Conservation (phyloP, 1,139 yeast genomes). For the Blastobotrys raffinosifermentans region DNA sequence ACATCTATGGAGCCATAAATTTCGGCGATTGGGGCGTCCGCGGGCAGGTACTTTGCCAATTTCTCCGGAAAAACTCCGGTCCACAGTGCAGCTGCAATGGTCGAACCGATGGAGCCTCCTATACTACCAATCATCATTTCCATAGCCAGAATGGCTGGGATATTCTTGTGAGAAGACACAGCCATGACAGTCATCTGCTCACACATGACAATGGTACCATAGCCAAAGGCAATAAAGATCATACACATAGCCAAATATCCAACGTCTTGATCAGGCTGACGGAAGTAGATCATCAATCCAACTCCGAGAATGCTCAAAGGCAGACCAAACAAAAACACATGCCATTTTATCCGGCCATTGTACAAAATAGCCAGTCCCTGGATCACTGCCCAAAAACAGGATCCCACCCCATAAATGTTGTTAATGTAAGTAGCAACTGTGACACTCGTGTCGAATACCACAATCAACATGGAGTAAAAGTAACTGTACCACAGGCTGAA, state of each 20-base stretch:
- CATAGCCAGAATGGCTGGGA: conserved; percentile 14
- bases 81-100: conserved; percentile 28
- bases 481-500: conserved; percentile 30
- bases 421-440: conserved; percentile 27
- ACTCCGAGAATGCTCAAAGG: conserved; percentile 28
- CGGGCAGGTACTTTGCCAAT: conserved; percentile 11
- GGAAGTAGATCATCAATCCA: conserved; percentile 13
- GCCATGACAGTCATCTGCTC: conserved; percentile 13
- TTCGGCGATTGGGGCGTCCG: conserved; percentile 1
- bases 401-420: conserved; percentile 29
- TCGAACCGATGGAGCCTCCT: conserved; percentile 28
- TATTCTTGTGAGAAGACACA: conserved; percentile 10
- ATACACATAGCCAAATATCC: conserved; percentile 29
- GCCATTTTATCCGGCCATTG: conserved; percentile 27
- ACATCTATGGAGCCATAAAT: conserved; percentile 11
- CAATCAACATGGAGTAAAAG: conserved; percentile 26
- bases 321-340: conserved; percentile 25
- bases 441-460: conserved; percentile 23
- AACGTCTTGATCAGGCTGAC: conserved; percentile 19
- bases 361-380: conserved; percentile 28
- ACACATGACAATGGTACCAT: conserved; percentile 14
- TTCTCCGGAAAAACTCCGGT: conserved; percentile 20
- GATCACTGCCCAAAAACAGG: conserved; percentile 27
- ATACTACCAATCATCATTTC: conserved; percentile 10
- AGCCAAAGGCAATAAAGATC: conserved; percentile 15